These are phyloP conservation scores for Thelonectria blattea DNA, from an alignment of 2,329 filamentous ascomycete species.

Conservation along the genomic window DNA sequence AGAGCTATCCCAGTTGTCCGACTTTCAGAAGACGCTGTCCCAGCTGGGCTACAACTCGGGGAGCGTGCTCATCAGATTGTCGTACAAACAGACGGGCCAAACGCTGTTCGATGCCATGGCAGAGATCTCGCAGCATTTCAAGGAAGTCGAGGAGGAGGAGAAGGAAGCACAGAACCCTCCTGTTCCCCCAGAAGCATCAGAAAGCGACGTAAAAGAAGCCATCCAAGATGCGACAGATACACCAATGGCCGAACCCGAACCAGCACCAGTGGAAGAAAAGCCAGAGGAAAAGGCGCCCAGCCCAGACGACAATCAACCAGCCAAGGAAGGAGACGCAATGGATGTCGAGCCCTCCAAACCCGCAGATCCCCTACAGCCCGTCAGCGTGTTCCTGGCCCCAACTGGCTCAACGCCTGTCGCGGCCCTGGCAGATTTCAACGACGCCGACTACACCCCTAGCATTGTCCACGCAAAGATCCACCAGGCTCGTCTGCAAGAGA, in stretches of 20 bases:
- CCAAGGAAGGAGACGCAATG: slow-evolving; percentile 25
- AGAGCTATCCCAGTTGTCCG: slow-evolving; percentile 76
- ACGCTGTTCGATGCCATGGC: slow-evolving; percentile 86
- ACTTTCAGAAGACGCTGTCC: slow-evolving; percentile 86
- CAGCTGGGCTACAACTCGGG: slow-evolving; percentile 89
- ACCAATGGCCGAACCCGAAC: slow-evolving; percentile 31
- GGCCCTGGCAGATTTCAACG: slow-evolving; percentile 69
- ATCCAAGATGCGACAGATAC: slow-evolving; percentile 27
- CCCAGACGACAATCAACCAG: slow-evolving; percentile 31
- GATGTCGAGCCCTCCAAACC: slow-evolving; percentile 29
- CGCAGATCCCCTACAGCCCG: slow-evolving; percentile 52
- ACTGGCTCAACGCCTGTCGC: slow-evolving; percentile 76
- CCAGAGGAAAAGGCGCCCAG: slow-evolving; percentile 16
- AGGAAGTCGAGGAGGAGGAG: slow-evolving; percentile 47
- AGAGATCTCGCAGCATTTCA: slow-evolving; percentile 80
- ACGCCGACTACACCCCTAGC: slow-evolving; percentile 77
- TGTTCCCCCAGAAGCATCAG: slow-evolving; percentile 12
- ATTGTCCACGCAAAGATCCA: slow-evolving; percentile 78
- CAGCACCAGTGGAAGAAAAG: slow-evolving; percentile 15
- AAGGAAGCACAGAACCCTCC: slow-evolving; percentile 16
- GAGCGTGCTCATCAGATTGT: slow-evolving; percentile 77
- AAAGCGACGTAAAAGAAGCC: slow-evolving; percentile 20
- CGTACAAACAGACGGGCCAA: slow-evolving; percentile 75
- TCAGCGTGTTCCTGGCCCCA: slow-evolving; percentile 81
- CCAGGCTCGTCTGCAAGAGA: slow-evolving; percentile 69